Base-by-base conservation (phyloP, 148 eudicot genomes). In the Rhododendron mucronatum region DNA sequence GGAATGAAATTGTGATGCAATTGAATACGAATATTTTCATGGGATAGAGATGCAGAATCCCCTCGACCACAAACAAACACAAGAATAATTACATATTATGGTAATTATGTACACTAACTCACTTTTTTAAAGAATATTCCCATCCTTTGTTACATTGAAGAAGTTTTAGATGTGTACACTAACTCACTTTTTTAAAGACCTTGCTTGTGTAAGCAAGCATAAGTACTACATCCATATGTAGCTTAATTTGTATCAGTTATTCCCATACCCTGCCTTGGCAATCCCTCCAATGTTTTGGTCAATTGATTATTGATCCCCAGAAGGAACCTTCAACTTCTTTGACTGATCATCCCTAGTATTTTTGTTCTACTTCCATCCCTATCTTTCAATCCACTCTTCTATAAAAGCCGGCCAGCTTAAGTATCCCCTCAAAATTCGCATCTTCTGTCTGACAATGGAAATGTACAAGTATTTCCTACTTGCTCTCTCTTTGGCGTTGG, bases 401-500 rank as follows among this genome's bases (percentile, higher is more conserved):
- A 91, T 89, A 86, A 86, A 91, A 84, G 81, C n/a, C n/a, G n/a
- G n/a, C 44, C 16, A 13, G 44, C 80, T 84, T 74, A 20, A 71
- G 23, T 21, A 12, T n/a, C 77, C 69, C 85, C 82, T 10, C 80
- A 75, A 75, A 84, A 78, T 61, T 80, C 82, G 12, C 69, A 82
- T 63, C 77, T 51, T 85, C 33, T 33, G 35, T 33, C 35, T 18
- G 85, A 45, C 53, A 84, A 93, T 93, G 93, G 92, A 84, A 89
- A 90, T 85, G 84, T 93, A 86, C 83, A 91, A 88, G 85, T 78
- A 90, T 41, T 84, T 92, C 37, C 88, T 93, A 83, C 87, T 88
- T 55, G 88, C 88, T 30, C 84, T 95, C 45, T 91, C 92, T 26
- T 59, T 94, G 47, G 93, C 93, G 3, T 77, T 94, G 84, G 50